Evolutionary conservation across 208 protist species (phyloP), one percentile per base, ranked within the genome.

Genomic region (Leishmania guyanensis): DNA sequence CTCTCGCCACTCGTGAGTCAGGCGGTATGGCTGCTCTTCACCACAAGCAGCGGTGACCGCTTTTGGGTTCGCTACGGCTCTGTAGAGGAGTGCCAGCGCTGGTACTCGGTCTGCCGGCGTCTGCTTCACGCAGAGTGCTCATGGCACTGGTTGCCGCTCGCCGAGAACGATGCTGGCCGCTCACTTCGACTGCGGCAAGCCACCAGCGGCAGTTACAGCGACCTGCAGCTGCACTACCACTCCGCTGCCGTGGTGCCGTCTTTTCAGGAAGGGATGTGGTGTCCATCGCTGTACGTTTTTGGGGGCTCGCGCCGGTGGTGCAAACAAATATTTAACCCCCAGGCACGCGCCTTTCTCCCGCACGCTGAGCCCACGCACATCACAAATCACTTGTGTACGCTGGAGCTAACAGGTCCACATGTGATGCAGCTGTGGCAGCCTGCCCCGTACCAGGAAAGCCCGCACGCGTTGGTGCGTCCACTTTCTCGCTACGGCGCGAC

Each of bases 41-140:
- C 86, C 39, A 89, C 89, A 56, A 93, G 82, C 71, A 84, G 53
- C 20, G 87, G 90, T 2, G 88, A 94, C 82, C 83, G 79, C n/a
- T 94, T 96, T 71, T 96, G 92, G 92, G 75, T 94, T 1, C 85
- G 87, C 80, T 93, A 94, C 78, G 53, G 72, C 75, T 88, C 80
- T 22, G 75, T 43, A 6, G 83, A 86, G 51, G 82, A 90, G 80
- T 93, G 85, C 53, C 39, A 87, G 43, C 84, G 84, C 36, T 96
- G 92, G 92, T 81, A 78, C 53, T 62, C 43, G 39, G 78, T 83
- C 54, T 85, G 92, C 54, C 71, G 82, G 17, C 84, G 78, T 20
- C 62, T 82, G 10, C 70, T 96, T 75, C 81, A 75, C 3, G 60
- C 77, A 20, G 74, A 86, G 68, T 83, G 79, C 60, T 78, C 91